Evolutionary conservation across 768 basidiomycete species (phyloP).

Genomic region (Heimioporus sp.): DNA sequence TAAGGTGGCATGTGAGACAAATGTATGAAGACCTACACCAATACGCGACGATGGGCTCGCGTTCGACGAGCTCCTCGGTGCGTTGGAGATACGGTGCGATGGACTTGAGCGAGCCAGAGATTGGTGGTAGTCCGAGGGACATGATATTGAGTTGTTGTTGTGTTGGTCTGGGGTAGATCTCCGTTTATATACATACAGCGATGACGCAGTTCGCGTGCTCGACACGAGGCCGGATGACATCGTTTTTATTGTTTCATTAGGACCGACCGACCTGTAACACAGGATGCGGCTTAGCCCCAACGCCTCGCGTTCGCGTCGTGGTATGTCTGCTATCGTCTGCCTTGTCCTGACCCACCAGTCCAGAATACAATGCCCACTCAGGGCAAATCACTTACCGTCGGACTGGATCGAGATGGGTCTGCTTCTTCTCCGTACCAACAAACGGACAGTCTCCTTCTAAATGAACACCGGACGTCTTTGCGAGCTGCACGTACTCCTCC

Average conservation of each 20-base stretch:
- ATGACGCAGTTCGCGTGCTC: constrained; percentile 1
- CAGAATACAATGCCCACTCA: neutral
- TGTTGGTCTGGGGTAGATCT: neutral
- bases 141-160: constrained; percentile 3
- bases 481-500: constrained; percentile 3
- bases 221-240: neutral
- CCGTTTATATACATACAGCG: neutral
- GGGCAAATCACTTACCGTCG: neutral
- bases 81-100: constrained; percentile 84
- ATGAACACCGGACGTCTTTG: constrained; percentile 15
- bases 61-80: constrained; percentile 78
- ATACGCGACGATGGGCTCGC: constrained; percentile 88
- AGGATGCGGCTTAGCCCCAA: constrained; percentile 11
- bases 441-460: constrained; percentile 18
- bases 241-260: no score
- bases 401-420: constrained; percentile 17
- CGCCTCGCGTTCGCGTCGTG: neutral
- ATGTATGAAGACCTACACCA: constrained; percentile 68
- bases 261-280: neutral
- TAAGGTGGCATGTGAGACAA: neutral
- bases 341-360: no score
- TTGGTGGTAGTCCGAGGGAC: constrained; percentile 56
- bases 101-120: constrained; percentile 60
- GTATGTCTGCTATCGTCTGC: neutral
- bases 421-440: neutral